Conservation (phyloP, 768 basidiomycete genomes). For the Russula virescens region DNA sequence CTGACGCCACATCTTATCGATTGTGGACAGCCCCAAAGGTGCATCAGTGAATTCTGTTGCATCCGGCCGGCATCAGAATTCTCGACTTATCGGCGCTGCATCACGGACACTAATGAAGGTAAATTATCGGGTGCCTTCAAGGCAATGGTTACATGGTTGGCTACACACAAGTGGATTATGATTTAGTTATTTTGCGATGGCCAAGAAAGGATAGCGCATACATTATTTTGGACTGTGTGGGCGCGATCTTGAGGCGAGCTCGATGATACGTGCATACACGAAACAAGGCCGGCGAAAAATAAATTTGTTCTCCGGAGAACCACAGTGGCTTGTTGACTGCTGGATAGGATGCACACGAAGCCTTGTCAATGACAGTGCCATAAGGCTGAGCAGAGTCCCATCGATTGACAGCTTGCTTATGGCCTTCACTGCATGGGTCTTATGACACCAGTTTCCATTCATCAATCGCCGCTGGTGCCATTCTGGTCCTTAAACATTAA, state of each 20-base stretch:
- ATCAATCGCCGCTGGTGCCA: no score
- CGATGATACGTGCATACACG: no score
- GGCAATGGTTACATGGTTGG: neutral
- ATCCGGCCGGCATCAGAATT: neutral
- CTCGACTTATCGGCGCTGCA: neutral
- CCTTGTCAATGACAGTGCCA: neutral
- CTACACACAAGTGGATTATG: neutral
- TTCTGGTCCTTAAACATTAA: neutral
- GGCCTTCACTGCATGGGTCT: neutral
- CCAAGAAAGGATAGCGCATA: neutral
- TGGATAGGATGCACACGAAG: neutral
- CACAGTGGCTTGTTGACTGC: neutral
- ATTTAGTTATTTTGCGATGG: neutral
- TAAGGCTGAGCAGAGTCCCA: neutral
- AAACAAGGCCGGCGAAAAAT: neutral
- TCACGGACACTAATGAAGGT: neutral
- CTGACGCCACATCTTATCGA: no score
- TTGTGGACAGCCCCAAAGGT: neutral
- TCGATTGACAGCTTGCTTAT: neutral
- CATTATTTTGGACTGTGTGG: neutral
- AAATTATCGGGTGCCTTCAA: neutral
- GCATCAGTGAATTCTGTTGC: neutral
- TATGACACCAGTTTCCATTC: neutral
- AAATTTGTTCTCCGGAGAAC: neutral
- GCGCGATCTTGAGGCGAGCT: neutral